Percentiles rank a stretch among this genome's conserved stretches.
These are phyloP conservation scores for Phytopythium aichiense DNA, from an alignment of 352 stramenopile species.

Conservation along the genomic window DNA sequence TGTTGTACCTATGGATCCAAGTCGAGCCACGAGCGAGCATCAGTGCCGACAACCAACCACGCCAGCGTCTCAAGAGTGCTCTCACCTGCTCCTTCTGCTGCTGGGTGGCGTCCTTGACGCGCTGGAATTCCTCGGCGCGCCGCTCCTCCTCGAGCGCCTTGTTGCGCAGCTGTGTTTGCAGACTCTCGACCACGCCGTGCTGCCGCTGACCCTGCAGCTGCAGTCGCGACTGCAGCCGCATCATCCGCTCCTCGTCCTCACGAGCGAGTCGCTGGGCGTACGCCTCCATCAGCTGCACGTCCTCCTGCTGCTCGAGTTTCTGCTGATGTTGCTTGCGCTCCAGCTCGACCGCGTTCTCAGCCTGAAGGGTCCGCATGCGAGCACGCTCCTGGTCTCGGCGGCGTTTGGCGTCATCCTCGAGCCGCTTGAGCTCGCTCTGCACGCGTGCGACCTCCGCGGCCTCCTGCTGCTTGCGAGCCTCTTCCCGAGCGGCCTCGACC, in stretches of 20 bases:
- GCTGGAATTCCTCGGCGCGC: slow-evolving; percentile 61
- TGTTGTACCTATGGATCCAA: slow-evolving; percentile 4
- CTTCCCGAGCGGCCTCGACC: slow-evolving; percentile 25
- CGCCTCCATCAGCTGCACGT: slow-evolving; percentile 67
- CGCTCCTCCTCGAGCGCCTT: slow-evolving; percentile 52
- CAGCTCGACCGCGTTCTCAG: slow-evolving; percentile 44
- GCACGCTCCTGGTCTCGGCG: slow-evolving; percentile 40
- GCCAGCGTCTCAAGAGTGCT: not conserved
- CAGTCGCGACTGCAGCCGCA: slow-evolving; percentile 35
- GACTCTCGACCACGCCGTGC: slow-evolving; percentile 28
- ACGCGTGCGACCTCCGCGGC: slow-evolving; percentile 50
- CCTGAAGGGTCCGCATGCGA: slow-evolving; percentile 43
- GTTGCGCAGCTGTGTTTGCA: slow-evolving; percentile 47
- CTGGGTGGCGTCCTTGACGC: slow-evolving; percentile 38
- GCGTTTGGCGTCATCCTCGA: slow-evolving; percentile 35
- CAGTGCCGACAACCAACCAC: not conserved
- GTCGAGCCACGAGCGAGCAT: not conserved
- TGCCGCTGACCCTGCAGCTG: slow-evolving; percentile 37
- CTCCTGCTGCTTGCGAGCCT: slow-evolving; percentile 35
- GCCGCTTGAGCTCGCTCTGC: slow-evolving; percentile 40
- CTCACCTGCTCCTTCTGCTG: slow-evolving; percentile 25
- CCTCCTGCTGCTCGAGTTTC: slow-evolving; percentile 42
- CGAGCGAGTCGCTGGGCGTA: slow-evolving; percentile 52
- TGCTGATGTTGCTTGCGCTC: slow-evolving; percentile 32
- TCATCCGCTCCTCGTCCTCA: slow-evolving; percentile 56